Evolutionary conservation across 2,329 filamentous ascomycete genomes (phyloP).

Genomic region (Botrytis fragariae): DNA sequence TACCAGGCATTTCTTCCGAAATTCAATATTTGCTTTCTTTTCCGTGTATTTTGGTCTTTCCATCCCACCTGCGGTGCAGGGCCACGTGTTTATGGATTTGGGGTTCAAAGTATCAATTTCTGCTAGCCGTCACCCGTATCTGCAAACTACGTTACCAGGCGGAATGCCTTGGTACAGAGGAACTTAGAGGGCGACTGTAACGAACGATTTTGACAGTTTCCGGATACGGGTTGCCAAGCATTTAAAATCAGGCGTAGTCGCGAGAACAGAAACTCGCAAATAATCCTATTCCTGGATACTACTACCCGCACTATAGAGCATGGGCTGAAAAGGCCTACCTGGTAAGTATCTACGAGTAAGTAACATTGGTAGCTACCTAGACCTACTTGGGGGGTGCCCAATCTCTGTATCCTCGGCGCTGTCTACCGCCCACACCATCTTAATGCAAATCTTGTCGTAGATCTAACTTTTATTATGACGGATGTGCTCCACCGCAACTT

Average conservation of each 20-base stretch:
- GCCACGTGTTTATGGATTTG: constrained; percentile 9
- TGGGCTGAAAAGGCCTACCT: constrained; percentile 3
- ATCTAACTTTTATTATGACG: constrained; percentile 17
- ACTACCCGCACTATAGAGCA: constrained; percentile 1
- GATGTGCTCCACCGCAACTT: constrained; percentile 9
- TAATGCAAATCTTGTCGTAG: neutral
- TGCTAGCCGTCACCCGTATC: constrained; percentile 4
- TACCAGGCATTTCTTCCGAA: neutral
- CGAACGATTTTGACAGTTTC: constrained; percentile 1
- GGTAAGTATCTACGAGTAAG: neutral
- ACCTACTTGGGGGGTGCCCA: neutral
- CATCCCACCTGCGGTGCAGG: neutral
- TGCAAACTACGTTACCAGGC: constrained; percentile 9
- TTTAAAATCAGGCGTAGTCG: neutral
- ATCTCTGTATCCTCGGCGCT: constrained; percentile 4
- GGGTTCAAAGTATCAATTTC: neutral
- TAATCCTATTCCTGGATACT: constrained; percentile 17
- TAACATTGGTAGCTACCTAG: constrained; percentile 2
- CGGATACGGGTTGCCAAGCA: constrained; percentile 6
- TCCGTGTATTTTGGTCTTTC: neutral
- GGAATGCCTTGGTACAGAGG: neutral
- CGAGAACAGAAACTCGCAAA: constrained; percentile 10
- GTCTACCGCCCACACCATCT: neutral
- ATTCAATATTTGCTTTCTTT: neutral
- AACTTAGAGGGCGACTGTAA: neutral